Conservation (phyloP, 164 flowering plant species). For the Aristolochia californica region DNA sequence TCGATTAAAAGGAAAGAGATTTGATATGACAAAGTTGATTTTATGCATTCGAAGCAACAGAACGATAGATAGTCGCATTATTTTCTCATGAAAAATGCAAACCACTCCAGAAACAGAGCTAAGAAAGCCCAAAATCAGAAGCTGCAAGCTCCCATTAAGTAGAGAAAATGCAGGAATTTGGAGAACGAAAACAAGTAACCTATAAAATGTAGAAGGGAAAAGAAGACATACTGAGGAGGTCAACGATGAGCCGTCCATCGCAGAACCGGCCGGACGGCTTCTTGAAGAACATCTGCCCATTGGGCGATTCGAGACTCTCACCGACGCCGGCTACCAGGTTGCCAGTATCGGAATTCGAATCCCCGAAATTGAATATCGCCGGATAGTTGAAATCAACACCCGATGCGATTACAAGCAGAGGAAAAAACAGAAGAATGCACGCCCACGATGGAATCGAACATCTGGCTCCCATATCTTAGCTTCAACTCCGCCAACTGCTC, state of each 20-base stretch:
- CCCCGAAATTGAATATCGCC: conserved; percentile 66
- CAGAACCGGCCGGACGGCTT: conserved; percentile 53
- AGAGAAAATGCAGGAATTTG: too few species aligned
- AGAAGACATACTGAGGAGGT: conserved; percentile 39
- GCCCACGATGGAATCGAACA: neutral
- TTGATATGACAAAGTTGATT: too few species aligned
- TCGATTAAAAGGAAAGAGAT: neutral
- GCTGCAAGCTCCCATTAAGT: too few species aligned
- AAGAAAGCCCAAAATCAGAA: too few species aligned
- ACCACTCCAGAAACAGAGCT: too few species aligned
- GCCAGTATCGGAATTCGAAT: conserved; percentile 71
- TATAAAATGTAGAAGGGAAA: neutral
- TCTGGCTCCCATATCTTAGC: neutral
- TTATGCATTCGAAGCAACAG: too few species aligned
- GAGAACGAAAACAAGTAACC: too few species aligned
- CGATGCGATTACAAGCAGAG: neutral
- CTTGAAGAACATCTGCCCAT: conserved; percentile 41
- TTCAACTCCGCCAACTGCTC: too few species aligned
- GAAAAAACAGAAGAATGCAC: neutral
- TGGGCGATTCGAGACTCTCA: conserved; percentile 33
- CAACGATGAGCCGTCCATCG: conserved; percentile 62
- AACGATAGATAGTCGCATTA: too few species aligned
- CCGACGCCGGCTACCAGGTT: conserved; percentile 36
- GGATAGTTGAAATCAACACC: conserved; percentile 32
- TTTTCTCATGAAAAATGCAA: too few species aligned